A percentile compares a stretch with the other conserved stretches of the same genome.
phyloP scores from a whole-genome alignment of 371 early-diverging fungal species.

The Mucor racemosus region DNA sequence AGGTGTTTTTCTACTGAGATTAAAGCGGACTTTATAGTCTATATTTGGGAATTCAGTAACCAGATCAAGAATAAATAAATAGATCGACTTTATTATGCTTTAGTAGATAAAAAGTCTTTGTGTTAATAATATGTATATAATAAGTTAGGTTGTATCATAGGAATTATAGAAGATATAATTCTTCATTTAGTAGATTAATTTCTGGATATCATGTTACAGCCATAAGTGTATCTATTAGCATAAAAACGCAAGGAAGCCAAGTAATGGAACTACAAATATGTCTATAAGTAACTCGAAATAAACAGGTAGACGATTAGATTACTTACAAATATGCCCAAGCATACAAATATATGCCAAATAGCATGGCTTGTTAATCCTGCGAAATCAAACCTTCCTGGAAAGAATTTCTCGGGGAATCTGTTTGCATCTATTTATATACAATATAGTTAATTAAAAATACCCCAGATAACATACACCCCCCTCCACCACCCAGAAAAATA shows the following conservation, averaged over 20 bases:
- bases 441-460: neutral
- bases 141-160: neutral
- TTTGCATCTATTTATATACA: constrained; percentile 47
- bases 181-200: neutral
- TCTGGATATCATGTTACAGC: constrained; percentile 33
- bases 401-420: constrained; percentile 71
- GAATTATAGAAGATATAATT: neutral
- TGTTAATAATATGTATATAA: neutral
- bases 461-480: neutral
- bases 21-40: too few species aligned
- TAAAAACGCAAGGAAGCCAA: constrained; percentile 55
- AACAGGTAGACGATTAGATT: neutral
- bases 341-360: constrained; percentile 74
- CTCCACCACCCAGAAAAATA: too few species aligned
- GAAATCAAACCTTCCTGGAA: constrained; percentile 71
- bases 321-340: constrained; percentile 59
- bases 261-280: constrained; percentile 51
- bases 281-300: neutral
- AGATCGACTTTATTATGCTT: too few species aligned
- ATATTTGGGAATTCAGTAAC: too few species aligned
- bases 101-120: neutral
- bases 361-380: constrained; percentile 68
- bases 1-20: too few species aligned
- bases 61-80: too few species aligned
- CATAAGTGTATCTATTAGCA: constrained; percentile 48